Conservation (phyloP, 495 filamentous ascomycete genomes). For the Trichoderma virens region DNA sequence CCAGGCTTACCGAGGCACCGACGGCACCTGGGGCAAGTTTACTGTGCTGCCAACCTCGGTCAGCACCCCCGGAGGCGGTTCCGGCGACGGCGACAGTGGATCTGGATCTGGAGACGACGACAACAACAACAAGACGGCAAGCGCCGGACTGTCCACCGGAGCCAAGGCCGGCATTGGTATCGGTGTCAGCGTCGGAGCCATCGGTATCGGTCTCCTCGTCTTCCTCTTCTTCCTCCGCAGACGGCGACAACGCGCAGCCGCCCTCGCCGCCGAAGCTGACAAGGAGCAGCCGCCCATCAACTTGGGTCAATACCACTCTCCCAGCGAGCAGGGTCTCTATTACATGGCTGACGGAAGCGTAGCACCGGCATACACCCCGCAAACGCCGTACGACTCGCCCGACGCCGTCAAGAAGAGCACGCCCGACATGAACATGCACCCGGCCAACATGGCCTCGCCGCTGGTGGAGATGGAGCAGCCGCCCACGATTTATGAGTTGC, state of each 20-base stretch:
- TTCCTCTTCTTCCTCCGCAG: constrained; percentile 20
- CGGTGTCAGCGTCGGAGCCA: constrained; percentile 24
- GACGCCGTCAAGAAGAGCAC: background rate
- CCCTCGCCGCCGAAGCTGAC: constrained; percentile 13
- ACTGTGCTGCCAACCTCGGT: constrained; percentile 6
- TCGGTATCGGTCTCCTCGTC: constrained; percentile 22
- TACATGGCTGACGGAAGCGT: background rate
- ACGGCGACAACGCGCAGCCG: constrained; percentile 13
- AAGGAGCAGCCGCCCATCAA: background rate
- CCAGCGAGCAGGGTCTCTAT: background rate
- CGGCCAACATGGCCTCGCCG: background rate
- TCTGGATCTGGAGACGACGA: too few relatives aligned
- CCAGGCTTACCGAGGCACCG: constrained; percentile 23
- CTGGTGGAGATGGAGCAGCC: background rate
- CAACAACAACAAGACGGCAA: background rate
- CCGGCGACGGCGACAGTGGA: background rate
- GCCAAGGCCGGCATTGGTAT: constrained; percentile 32
- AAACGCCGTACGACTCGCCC: background rate
- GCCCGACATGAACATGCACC: background rate
- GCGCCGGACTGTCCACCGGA: constrained; percentile 20
- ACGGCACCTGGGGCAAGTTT: constrained; percentile 19
- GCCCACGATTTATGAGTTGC: background rate
- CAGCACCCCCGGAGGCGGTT: background rate
- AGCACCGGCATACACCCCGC: background rate
- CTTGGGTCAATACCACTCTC: background rate